A percentile compares a stretch with the other conserved stretches of the same genome.
Evolutionary conservation across 306 rosid genomes (phyloP).

Genomic region (Prunus dulcis): DNA sequence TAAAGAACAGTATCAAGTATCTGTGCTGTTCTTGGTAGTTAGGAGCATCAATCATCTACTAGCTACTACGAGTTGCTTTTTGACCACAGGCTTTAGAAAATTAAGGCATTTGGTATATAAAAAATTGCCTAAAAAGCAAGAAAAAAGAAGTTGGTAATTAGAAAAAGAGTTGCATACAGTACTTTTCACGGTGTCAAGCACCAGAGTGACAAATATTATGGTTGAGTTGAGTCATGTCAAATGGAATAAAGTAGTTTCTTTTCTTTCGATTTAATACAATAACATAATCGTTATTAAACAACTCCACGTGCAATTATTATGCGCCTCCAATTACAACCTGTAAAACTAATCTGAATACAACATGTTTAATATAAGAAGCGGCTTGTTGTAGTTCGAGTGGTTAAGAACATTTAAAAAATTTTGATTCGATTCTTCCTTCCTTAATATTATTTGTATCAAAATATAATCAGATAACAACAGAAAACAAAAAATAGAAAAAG

Average conservation of each 20-base stretch:
- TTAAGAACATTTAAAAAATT: too few relatives aligned
- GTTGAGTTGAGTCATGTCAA: background rate
- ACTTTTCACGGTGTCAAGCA: background rate
- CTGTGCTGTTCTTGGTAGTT: too few relatives aligned
- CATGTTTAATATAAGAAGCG: too few relatives aligned
- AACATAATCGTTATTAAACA: too few relatives aligned
- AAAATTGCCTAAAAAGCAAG: background rate
- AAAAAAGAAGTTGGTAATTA: background rate
- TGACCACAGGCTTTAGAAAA: background rate
- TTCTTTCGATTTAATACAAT: background rate
- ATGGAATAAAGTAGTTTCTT: background rate
- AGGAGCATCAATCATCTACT: background rate
- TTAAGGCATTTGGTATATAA: background rate
- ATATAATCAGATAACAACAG: too few relatives aligned
- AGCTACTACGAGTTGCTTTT: background rate
- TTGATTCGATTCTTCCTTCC: too few relatives aligned
- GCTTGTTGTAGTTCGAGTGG: too few relatives aligned
- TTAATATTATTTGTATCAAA: too few relatives aligned
- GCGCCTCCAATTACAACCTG: too few relatives aligned
- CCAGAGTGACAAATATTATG: background rate
- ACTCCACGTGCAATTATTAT: too few relatives aligned
- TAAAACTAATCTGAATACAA: too few relatives aligned
- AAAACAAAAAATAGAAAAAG: fast-evolving
- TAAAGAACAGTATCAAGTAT: too few relatives aligned
- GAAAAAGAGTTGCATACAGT: background rate